These are phyloP conservation scores for Trypanosomatidae sp. DNA, from an alignment of 208 protist species.

Conservation along the genomic window DNA sequence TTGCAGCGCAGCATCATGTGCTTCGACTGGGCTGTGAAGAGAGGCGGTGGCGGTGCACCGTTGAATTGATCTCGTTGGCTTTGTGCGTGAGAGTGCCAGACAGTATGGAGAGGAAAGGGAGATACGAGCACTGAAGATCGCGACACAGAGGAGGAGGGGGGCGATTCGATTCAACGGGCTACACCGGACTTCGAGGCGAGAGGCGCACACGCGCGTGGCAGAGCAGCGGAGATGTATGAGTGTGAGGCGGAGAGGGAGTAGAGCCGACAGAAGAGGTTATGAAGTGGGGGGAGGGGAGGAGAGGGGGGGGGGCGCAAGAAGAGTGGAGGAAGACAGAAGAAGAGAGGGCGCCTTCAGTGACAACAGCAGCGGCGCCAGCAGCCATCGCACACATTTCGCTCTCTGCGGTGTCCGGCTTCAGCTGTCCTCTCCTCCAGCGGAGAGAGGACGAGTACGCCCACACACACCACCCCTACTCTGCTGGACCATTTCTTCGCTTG, in stretches of 20 bases:
- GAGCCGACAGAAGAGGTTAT: background rate
- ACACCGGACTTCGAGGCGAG: background rate
- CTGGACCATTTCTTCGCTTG: background rate
- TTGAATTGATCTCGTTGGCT: background rate
- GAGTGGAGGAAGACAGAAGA: background rate
- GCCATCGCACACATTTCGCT: background rate
- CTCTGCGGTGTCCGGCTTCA: background rate
- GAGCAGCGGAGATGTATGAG: background rate
- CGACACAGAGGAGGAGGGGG: background rate
- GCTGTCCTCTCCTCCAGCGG: background rate
- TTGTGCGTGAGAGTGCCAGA: background rate
- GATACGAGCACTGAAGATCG: background rate
- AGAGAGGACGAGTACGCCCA: background rate
- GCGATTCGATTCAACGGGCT: background rate
- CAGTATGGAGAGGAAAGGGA: background rate
- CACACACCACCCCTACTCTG: background rate
- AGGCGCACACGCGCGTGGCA: background rate
- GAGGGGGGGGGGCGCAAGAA: background rate
- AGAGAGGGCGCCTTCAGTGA: background rate
- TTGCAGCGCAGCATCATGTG: conserved; percentile 77
- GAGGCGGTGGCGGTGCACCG: background rate
- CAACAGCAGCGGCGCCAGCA: background rate
- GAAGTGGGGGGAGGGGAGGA: background rate
- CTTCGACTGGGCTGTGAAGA: background rate
- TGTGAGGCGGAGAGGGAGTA: background rate